phyloP scores from a whole-genome alignment of 2,329 filamentous ascomycete species.

The Hymenotorrendiella dingleyae region DNA sequence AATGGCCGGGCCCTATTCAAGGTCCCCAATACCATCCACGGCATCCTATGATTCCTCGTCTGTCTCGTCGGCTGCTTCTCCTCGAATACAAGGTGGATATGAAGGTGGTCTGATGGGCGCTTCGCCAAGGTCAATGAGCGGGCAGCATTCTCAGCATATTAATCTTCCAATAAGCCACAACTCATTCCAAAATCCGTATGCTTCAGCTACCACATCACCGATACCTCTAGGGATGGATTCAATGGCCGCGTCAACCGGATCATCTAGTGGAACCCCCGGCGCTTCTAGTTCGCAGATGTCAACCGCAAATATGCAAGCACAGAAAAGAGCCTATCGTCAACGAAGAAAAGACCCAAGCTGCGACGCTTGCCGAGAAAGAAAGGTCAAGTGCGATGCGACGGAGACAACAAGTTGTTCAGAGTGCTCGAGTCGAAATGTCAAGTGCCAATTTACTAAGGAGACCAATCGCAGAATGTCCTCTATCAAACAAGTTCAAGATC shows the following conservation, averaged over 20 bases:
- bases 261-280: slow-evolving; percentile 49
- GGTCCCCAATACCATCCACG: slow-evolving; percentile 56
- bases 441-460: slow-evolving; percentile 98
- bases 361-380: slow-evolving; percentile 86
- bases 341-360: slow-evolving; percentile 93
- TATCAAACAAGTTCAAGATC: slow-evolving; percentile 96
- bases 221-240: slow-evolving; percentile 49
- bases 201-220: slow-evolving; percentile 25
- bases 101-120: slow-evolving; percentile 47
- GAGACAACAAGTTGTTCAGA: slow-evolving; percentile 96
- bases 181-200: slow-evolving; percentile 27
- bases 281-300: slow-evolving; percentile 31
- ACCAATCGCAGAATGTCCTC: slow-evolving; percentile 98
- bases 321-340: slow-evolving; percentile 92
- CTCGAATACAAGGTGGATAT: slow-evolving; percentile 48
- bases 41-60: slow-evolving; percentile 60
- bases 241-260: slow-evolving; percentile 53
- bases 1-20: slow-evolving; percentile 53
- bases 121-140: slow-evolving; percentile 43
- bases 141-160: slow-evolving; percentile 46
- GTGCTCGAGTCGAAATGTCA: slow-evolving; percentile 92
- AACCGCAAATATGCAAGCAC: slow-evolving; percentile 55
- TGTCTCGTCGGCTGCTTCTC: slow-evolving; percentile 56
- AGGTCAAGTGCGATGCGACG: slow-evolving; percentile 89
- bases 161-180: slow-evolving; percentile 36